Conservation (phyloP, 2,329 filamentous ascomycete species). For the Lachnellula arida region DNA sequence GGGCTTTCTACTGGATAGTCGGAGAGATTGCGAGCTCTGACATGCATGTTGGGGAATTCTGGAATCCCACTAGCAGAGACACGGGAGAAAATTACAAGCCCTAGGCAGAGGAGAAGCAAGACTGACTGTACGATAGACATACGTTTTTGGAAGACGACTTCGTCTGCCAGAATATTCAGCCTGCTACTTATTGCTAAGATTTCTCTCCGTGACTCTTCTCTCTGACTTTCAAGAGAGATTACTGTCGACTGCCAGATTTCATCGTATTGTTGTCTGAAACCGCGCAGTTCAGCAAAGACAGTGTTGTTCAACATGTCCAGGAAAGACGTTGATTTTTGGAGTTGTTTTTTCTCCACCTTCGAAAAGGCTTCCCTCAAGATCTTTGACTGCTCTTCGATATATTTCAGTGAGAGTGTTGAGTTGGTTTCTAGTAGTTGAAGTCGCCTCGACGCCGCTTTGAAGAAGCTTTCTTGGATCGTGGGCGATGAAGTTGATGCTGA, state of each 20-base stretch:
- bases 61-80: conserved; percentile 37
- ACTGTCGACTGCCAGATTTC: conserved; percentile 96
- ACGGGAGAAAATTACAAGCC: conserved; percentile 76
- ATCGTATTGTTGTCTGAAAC: conserved; percentile 82
- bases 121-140: conserved; percentile 92
- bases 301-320: conserved; percentile 82
- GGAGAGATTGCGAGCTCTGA: conserved; percentile 13
- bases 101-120: conserved; percentile 79
- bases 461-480: conserved; percentile 94
- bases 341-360: conserved; percentile 81
- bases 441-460: conserved; percentile 92
- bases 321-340: conserved; percentile 77
- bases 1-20: conserved; percentile 19
- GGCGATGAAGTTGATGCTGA: conserved; percentile 56
- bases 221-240: conserved; percentile 82
- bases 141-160: conserved; percentile 80
- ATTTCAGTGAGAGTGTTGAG: conserved; percentile 85
- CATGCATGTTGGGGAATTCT: conserved; percentile 22
- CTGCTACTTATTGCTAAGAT: conserved; percentile 75
- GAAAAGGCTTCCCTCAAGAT: conserved; percentile 83
- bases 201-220: conserved; percentile 77
- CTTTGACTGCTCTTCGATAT: conserved; percentile 93
- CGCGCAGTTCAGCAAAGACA: conserved; percentile 73
- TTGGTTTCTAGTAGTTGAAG: conserved; percentile 88
- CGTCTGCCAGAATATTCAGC: conserved; percentile 86